These are phyloP conservation scores for Komagataella pseudopastoris DNA, from an alignment of 805 yeast species.

Conservation along the genomic window DNA sequence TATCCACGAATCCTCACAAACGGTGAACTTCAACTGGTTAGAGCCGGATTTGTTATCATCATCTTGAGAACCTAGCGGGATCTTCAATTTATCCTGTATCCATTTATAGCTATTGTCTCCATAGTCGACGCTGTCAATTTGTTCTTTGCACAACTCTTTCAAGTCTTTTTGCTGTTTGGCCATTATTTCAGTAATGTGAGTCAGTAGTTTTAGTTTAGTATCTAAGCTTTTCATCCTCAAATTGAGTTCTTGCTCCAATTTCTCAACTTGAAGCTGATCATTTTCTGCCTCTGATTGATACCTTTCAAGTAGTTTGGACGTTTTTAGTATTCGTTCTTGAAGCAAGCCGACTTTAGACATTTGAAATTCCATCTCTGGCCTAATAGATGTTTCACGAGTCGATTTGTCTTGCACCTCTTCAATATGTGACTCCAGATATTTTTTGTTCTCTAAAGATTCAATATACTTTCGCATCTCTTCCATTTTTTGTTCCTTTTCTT, in stretches of 20 bases:
- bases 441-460: slow-evolving; percentile 5
- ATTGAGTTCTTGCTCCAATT: neutral
- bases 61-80: neutral
- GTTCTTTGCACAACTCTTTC: neutral
- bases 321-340: neutral
- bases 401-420: neutral
- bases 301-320: neutral
- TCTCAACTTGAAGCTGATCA: neutral
- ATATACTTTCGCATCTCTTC: slow-evolving; percentile 9
- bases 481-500: slow-evolving; percentile 8
- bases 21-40: neutral
- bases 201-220: neutral
- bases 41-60: neutral
- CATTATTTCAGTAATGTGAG: neutral
- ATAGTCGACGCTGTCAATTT: neutral
- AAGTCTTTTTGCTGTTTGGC: neutral
- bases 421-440: neutral
- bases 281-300: neutral
- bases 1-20: neutral
- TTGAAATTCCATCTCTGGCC: neutral
- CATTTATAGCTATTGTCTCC: neutral
- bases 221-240: neutral
- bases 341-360: neutral
- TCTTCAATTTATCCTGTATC: neutral
- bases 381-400: neutral